phyloP scores from a whole-genome alignment of 2,329 filamentous ascomycete genomes.

The Fusarium graminum region DNA sequence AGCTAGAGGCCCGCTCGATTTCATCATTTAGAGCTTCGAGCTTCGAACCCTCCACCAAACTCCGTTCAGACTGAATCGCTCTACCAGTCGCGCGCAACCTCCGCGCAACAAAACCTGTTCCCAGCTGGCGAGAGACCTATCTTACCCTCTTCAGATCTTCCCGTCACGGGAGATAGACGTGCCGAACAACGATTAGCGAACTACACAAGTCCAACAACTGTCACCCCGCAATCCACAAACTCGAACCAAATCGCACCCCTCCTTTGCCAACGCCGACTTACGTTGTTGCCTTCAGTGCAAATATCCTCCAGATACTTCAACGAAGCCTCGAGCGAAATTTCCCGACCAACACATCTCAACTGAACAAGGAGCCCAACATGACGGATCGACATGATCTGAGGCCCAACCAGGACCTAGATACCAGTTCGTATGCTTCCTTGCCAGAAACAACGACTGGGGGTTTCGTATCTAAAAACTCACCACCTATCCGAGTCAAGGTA shows the following conservation, averaged over 20 bases:
- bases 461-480: constrained; percentile 52
- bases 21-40: constrained; percentile 30
- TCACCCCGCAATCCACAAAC: constrained; percentile 34
- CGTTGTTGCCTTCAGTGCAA: constrained; percentile 3
- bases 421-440: constrained; percentile 50
- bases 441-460: constrained; percentile 50
- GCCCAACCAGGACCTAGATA: constrained; percentile 48
- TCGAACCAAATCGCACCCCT: constrained; percentile 15
- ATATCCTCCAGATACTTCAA: neutral
- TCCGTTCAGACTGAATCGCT: neutral
- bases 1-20: constrained; percentile 38
- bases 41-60: constrained; percentile 25
- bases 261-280: constrained; percentile 22
- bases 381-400: constrained; percentile 47
- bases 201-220: constrained; percentile 11
- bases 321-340: neutral
- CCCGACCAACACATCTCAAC: neutral
- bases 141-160: neutral
- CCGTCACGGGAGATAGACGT: neutral
- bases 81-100: neutral
- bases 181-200: neutral
- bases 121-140: neutral
- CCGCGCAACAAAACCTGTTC: neutral
- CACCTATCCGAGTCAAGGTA: constrained; percentile 52
- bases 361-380: constrained; percentile 42